phyloP scores from a whole-genome alignment of 352 stramenopile genomes.

The Globisporangium cederbergense region DNA sequence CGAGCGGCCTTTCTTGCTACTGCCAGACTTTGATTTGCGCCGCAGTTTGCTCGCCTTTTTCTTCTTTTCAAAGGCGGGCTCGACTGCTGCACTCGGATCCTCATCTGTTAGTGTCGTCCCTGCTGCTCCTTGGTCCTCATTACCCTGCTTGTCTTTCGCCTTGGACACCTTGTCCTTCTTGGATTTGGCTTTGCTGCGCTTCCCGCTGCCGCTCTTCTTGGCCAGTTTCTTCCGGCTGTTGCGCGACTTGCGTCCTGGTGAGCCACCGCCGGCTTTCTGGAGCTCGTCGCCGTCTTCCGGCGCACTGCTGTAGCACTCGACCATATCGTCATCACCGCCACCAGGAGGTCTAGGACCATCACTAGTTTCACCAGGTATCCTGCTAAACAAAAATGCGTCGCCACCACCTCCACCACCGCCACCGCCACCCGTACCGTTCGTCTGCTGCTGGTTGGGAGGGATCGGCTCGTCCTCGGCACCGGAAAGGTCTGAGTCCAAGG shows the following conservation, averaged over 20 bases:
- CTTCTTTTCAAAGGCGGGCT: not conserved
- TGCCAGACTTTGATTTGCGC: conserved; percentile 8
- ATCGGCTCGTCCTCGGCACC: conserved; percentile 63
- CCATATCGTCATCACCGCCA: conserved; percentile 1
- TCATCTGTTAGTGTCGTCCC: not conserved
- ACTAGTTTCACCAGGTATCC: not conserved
- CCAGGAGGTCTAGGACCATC: conserved; percentile 5
- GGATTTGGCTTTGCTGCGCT: conserved; percentile 11
- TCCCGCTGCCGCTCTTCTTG: conserved; percentile 12
- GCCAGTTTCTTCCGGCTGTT: conserved; percentile 11
- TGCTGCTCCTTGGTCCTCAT: not conserved
- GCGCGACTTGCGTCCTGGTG: conserved; percentile 6
- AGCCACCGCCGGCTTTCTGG: not conserved
- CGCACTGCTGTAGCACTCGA: conserved; percentile 33
- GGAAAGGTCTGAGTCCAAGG: conserved; percentile 61
- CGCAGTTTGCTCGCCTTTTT: conserved; percentile 13
- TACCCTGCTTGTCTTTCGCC: not conserved
- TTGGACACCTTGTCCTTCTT: conserved; percentile 15
- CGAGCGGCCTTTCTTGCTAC: conserved; percentile 10
- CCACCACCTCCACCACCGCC: not conserved
- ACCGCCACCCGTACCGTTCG: not conserved
- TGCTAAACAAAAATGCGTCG: not conserved
- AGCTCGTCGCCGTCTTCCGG: conserved; percentile 18
- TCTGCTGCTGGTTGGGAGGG: conserved; percentile 27
- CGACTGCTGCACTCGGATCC: not conserved